These are phyloP conservation scores for Fomitopsis pulvina DNA, from an alignment of 768 basidiomycete genomes.

Conservation along the genomic window DNA sequence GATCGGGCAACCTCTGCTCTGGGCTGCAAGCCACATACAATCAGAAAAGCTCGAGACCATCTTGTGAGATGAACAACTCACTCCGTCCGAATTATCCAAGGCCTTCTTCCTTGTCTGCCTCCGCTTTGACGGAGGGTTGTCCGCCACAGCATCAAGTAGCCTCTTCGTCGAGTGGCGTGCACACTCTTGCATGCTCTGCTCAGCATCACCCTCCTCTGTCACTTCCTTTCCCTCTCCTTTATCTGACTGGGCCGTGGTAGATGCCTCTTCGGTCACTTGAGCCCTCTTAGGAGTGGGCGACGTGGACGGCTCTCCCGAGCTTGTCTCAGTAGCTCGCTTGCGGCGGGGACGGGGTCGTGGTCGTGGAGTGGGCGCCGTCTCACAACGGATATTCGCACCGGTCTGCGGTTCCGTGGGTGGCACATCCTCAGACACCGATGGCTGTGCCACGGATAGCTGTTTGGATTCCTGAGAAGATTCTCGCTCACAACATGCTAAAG, in stretches of 20 bases:
- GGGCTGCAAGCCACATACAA: no score
- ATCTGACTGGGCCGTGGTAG: background rate
- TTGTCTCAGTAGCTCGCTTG: background rate
- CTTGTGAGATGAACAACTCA: no score
- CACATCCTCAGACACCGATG: no score
- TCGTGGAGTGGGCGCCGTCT: conserved; percentile 2
- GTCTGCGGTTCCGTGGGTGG: no score
- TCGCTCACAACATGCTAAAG: no score
- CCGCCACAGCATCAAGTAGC: background rate
- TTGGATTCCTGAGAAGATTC: no score
- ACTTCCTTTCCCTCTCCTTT: background rate
- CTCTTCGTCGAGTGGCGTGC: conserved; percentile 7
- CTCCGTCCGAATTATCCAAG: background rate
- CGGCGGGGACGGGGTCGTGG: conserved; percentile 7
- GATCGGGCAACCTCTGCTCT: no score
- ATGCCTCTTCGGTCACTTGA: background rate
- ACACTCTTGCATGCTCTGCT: background rate
- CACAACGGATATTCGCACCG: no score
- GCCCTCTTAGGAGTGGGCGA: background rate
- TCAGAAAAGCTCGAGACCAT: no score
- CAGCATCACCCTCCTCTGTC: background rate
- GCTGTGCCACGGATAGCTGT: no score
- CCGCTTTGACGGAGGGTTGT: conserved; percentile 11
- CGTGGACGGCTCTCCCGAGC: background rate
- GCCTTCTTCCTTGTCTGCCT: background rate